phyloP scores from a whole-genome alignment of 495 filamentous ascomycete species.

The Evansstolkia leycettana region DNA sequence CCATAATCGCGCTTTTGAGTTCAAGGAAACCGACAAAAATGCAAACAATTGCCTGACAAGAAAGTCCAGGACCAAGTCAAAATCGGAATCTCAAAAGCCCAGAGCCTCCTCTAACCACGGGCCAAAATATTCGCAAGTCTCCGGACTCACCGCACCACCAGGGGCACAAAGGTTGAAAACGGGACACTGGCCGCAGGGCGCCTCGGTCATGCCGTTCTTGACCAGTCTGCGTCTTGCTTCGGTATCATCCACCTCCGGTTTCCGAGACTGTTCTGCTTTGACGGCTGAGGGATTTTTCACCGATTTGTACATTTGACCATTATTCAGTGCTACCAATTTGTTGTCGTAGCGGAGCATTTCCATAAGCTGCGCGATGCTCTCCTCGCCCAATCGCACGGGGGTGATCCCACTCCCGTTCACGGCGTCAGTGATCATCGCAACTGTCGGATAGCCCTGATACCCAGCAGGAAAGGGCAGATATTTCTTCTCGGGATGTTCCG shows the following conservation, averaged over 20 bases:
- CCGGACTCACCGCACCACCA: constrained; percentile 76
- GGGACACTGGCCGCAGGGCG: constrained; percentile 83
- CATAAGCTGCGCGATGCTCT: constrained; percentile 68
- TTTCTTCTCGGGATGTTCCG: constrained; percentile 17
- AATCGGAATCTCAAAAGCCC: constrained; percentile 15
- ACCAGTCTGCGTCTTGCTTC: constrained; percentile 17
- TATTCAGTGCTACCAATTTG: constrained; percentile 38
- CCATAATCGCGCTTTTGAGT: too few species aligned
- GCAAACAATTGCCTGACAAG: too few species aligned
- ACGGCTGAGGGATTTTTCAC: constrained; percentile 26
- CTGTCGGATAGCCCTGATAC: constrained; percentile 64
- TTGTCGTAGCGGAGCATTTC: constrained; percentile 81
- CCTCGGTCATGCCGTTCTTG: constrained; percentile 68
- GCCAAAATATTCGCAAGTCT: constrained; percentile 82
- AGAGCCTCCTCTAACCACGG: constrained; percentile 52
- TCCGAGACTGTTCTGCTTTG: constrained; percentile 28
- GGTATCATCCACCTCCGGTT: constrained; percentile 16
- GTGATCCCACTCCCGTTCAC: constrained; percentile 55
- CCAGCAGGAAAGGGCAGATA: constrained; percentile 55
- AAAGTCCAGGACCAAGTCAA: too few species aligned
- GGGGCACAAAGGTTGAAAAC: constrained; percentile 89
- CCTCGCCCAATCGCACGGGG: constrained; percentile 50
- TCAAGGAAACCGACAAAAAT: too few species aligned
- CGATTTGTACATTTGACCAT: constrained; percentile 40
- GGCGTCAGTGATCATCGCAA: constrained; percentile 54